Percentiles rank a stretch among this genome's conserved stretches.
Evolutionary conservation across 495 filamentous ascomycete species (phyloP).

Genomic region (Melanomma pulvis-pyrius): DNA sequence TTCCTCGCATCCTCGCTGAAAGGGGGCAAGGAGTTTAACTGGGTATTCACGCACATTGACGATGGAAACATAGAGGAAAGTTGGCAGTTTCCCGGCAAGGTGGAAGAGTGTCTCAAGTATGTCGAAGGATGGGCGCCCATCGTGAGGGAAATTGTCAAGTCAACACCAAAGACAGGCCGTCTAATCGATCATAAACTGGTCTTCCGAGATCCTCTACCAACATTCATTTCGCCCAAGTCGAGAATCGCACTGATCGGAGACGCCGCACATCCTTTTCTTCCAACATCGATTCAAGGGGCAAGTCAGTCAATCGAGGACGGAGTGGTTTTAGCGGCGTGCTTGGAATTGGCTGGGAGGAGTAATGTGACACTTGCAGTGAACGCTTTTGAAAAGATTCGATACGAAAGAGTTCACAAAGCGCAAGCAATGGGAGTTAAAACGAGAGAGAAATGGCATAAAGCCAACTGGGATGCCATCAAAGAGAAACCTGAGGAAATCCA

Average conservation of each 20-base stretch:
- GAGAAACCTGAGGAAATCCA: slow-evolving; percentile 43
- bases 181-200: slow-evolving; percentile 46
- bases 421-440: slow-evolving; percentile 44
- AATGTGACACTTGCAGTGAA: slow-evolving; percentile 31
- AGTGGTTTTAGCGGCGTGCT: slow-evolving; percentile 40
- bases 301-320: slow-evolving; percentile 48
- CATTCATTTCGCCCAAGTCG: slow-evolving; percentile 40
- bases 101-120: slow-evolving; percentile 39
- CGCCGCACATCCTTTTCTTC: slow-evolving; percentile 46
- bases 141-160: slow-evolving; percentile 40
- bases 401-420: slow-evolving; percentile 40
- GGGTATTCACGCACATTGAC: slow-evolving; percentile 47
- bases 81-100: slow-evolving; percentile 40
- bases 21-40: slow-evolving; percentile 41
- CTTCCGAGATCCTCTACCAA: slow-evolving; percentile 44
- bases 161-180: slow-evolving; percentile 41
- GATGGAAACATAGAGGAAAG: slow-evolving; percentile 42
- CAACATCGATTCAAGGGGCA: slow-evolving; percentile 45
- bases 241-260: slow-evolving; percentile 45
- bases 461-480: slow-evolving; percentile 44
- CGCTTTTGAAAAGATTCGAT: slow-evolving; percentile 43
- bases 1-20: slow-evolving; percentile 43
- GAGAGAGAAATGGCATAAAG: slow-evolving; percentile 44
- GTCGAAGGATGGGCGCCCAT: slow-evolving; percentile 43
- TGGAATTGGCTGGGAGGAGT: slow-evolving; percentile 37